These are phyloP conservation scores for Talaromyces liani DNA, from an alignment of 495 filamentous ascomycete species.

Conservation along the genomic window DNA sequence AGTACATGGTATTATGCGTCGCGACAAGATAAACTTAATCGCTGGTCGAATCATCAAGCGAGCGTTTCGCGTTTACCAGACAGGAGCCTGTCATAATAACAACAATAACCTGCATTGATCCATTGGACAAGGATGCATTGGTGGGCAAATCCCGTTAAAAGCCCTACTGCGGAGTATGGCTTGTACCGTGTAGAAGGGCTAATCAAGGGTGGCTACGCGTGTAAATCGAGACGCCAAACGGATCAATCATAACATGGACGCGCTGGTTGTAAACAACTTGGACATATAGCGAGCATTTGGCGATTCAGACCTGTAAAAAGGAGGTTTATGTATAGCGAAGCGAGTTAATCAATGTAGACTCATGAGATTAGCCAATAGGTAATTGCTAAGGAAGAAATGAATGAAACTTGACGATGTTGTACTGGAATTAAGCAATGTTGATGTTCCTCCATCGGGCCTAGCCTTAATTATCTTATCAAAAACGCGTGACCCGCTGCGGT, in stretches of 20 bases:
- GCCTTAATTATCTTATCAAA: neutral
- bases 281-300: too few species aligned
- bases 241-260: neutral
- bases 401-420: neutral
- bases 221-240: neutral
- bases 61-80: slow-evolving; percentile 16
- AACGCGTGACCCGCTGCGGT: slow-evolving; percentile 4
- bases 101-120: slow-evolving; percentile 2
- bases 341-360: neutral
- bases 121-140: neutral
- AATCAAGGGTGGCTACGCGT: slow-evolving; percentile 3
- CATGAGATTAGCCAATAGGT: neutral
- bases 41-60: slow-evolving; percentile 17
- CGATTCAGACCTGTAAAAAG: neutral
- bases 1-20: neutral
- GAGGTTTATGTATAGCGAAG: neutral
- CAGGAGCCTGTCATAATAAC: neutral
- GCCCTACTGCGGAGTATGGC: neutral
- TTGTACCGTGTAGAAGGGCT: neutral
- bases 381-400: neutral
- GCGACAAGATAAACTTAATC: neutral
- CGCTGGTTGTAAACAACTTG: neutral
- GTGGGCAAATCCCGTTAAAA: neutral
- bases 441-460: neutral
- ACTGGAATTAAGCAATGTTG: neutral